Conservation (phyloP, 345 rosid species). For the Eucalyptus melliodora region DNA sequence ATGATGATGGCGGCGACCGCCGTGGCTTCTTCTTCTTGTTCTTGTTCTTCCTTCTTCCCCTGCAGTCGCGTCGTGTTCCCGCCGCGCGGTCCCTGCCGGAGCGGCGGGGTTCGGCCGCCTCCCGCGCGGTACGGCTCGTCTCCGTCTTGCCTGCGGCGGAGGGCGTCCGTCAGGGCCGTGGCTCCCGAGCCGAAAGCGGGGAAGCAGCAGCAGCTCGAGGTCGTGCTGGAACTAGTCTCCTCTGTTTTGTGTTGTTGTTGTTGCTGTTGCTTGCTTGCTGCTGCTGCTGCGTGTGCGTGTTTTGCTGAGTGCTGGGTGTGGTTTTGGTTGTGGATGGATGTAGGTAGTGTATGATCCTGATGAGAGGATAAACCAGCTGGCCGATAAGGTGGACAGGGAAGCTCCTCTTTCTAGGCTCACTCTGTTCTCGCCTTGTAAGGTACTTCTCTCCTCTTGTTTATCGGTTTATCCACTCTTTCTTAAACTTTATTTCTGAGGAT, state of each 20-base stretch:
- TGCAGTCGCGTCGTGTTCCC: neutral
- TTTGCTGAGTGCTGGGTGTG: neutral
- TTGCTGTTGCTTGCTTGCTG: neutral
- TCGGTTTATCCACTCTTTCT: neutral
- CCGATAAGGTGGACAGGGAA: slow-evolving; percentile 62
- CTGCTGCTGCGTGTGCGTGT: neutral
- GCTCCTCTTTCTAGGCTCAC: slow-evolving; percentile 92
- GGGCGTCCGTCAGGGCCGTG: slow-evolving; percentile 26
- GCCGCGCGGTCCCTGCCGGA: slow-evolving; percentile 9
- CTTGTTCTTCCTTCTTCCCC: neutral
- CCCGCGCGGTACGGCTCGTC: neutral
- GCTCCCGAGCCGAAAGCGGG: neutral
- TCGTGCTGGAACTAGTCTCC: neutral
- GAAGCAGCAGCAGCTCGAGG: slow-evolving; percentile 16
- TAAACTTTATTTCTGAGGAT: neutral
- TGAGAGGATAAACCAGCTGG: slow-evolving; percentile 62
- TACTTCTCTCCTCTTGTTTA: neutral
- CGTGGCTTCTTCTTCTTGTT: neutral
- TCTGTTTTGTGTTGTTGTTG: neutral
- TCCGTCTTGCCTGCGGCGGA: slow-evolving; percentile 7
- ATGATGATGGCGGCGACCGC: neutral
- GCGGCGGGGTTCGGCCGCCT: slow-evolving; percentile 4
- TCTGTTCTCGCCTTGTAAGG: slow-evolving; percentile 98
- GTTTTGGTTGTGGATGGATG: neutral
- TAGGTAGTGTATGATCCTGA: slow-evolving; percentile 84